Evolutionary conservation across 495 filamentous ascomycete genomes (phyloP), one percentile per base, ranked within the genome.

Genomic region (Aspergillus funiculosus): DNA sequence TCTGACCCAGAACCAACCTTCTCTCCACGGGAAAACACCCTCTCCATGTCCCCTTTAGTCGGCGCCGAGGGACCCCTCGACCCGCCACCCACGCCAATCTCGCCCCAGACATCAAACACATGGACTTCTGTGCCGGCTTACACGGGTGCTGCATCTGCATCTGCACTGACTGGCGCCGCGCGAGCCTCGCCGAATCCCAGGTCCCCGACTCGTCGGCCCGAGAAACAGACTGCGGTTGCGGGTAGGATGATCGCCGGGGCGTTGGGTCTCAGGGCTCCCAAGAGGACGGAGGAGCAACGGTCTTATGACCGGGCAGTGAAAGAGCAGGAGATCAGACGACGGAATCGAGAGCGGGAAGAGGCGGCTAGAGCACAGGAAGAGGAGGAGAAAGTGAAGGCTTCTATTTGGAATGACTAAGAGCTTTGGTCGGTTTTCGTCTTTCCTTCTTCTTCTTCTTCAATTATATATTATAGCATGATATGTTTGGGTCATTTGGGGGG

Each of bases 211-310:
- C 63, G 68, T 32, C 62, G 89, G 43, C 92, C 89, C 0, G 89
- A 94, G 67, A 98, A 92, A 67, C 90, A 90, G 46, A 92, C 90
- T 48, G 88, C 89, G 2, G 87, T 91, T 31, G 92, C 92, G 19
- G 78, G 85, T 44, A 74, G 92, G 51, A 73, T 98, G 81, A 96
- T 98, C 59, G 88, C 89, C 0, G 86, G 80, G 17, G 92, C 85
- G 5, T 68, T 98, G 54, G 92, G 92, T 4, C 78, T 97, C 29
- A 78, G 79, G 48, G 79, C 86, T 25, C 87, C 86, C 21, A 85
- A 79, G 71, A 74, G 76, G 59, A 96, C 86, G 8, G 88, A 94
- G 57, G 91, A 96, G 67, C 83, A 95, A 73, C 71, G 74, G 46
- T 85, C 85, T 50, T 98, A 95, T 61, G 92, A 98, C 58, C 74